Base-by-base conservation (phyloP, 1,284 basidiomycete genomes). In the Termitomyces sp. region DNA sequence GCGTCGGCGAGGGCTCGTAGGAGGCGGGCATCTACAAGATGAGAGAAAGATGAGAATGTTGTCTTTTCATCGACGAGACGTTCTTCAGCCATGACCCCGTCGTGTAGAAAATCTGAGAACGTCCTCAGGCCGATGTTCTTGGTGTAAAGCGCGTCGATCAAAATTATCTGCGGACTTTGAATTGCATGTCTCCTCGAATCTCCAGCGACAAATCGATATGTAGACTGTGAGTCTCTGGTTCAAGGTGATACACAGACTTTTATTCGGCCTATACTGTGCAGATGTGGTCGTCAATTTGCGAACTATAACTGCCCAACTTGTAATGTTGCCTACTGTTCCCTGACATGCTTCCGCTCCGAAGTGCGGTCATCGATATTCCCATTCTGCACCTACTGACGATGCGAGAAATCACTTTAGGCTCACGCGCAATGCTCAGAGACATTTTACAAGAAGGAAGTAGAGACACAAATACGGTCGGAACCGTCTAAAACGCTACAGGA, bases 281-380 rank as follows among this genome's bases (percentile, higher is more conserved):
- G 90, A 66, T 92, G 90, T 72, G 76, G 76, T 39, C 77, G 84
- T 63, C 87, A 90, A 65, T 78, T 89, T 61, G 80, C 86, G 8
- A 83, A 82, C 64, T 93, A 93, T 67, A 86, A 83, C 0, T 93
- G 90, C 61, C 86, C 91, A 28, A 74, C 74, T 17, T 93, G 91
- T 72, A 92, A 92, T 64, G 70, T 88, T 13, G 79, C 80, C 0
- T 92, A 92, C 62, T 93, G 90, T 70, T 88, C 88, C 15, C 67
- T 92, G 39, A 73, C 74, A 12, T 93, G 90, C 67, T 93, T 90
- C 69, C 82, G 85, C 34, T 85, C 86, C 30, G 75, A 83, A 70
- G 87, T 85, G 66, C 54, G 78, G 78, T 68, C 50, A 39, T 50
- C 43, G 31, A 34, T 24, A n/a, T n/a, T 33, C 10, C 19, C 28